Percentiles rank a stretch among this genome's conserved stretches.
These are phyloP conservation scores for Saccharomyces hybrid DNA, from an alignment of 1,139 yeast species.

Conservation along the genomic window DNA sequence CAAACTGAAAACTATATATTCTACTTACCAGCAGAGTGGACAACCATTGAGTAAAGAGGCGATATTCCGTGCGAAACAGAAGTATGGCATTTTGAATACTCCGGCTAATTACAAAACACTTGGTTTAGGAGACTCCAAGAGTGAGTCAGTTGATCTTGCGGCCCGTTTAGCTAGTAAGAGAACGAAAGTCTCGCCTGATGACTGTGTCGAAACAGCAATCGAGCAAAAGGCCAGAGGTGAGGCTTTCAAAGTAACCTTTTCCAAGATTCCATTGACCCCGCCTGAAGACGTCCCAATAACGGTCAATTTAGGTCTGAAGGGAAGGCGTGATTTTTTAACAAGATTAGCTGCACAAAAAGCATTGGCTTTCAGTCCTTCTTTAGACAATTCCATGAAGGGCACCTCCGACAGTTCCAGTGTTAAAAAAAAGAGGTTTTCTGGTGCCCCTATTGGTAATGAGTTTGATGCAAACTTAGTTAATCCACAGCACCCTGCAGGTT, in stretches of 20 bases:
- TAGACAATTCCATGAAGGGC: not conserved
- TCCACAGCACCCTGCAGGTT: not conserved
- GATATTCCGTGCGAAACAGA: slow-evolving; percentile 60
- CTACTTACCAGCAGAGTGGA: slow-evolving; percentile 49
- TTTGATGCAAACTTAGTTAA: not conserved
- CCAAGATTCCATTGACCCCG: not conserved
- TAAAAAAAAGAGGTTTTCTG: not conserved
- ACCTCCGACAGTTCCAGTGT: not conserved
- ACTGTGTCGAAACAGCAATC: not conserved
- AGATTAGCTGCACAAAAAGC: not conserved
- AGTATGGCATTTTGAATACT: slow-evolving; percentile 39
- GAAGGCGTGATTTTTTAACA: not conserved
- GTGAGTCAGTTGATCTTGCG: not conserved
- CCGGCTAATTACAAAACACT: slow-evolving; percentile 1
- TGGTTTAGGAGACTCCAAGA: not conserved
- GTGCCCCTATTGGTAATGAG: not conserved
- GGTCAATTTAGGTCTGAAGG: not conserved
- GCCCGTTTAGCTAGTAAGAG: not conserved
- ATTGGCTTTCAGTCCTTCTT: not conserved
- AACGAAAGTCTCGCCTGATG: not conserved
- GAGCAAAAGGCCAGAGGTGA: not conserved
- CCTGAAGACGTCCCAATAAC: not conserved
- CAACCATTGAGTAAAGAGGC: slow-evolving; percentile 64
- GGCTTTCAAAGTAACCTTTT: not conserved
- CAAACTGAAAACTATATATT: slow-evolving; percentile 1